Evolutionary conservation across 192 early-diverging fungal genomes (phyloP), one percentile per base, ranked within the genome.

Genomic region (Lunasporangiospora selenospora): DNA sequence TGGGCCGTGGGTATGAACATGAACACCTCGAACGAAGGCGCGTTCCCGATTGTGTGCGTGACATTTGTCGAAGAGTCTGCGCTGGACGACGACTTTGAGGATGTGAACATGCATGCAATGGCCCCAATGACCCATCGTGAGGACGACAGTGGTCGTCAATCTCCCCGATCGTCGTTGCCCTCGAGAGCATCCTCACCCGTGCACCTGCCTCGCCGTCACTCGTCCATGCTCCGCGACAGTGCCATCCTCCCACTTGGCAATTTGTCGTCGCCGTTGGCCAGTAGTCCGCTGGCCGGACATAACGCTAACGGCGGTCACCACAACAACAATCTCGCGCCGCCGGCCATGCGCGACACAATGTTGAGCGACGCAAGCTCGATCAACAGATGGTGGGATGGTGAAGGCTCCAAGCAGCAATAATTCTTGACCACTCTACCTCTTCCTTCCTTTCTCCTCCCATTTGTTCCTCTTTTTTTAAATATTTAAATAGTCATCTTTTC

Each of bases 1-100:
- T 96, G 94, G 94, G 93, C 90, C 19, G 80, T 94, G 4, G 94
- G 94, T 33, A 77, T 86, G 53, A 95, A 94, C 77, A 65, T 87
- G 58, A 84, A 79, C 37, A 89, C 91, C 6, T 81, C 84, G 0
- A 39, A 77, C 42, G 85, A 88, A 55, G 94, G 94, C 26, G 91
- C 90, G 0, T 96, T 96, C 85, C 94, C 94, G 19, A 56, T 92
- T 6, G 90, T 91, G 29, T 96, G 94, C 58, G 82, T 95, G 6
- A 58, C 58, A 49, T 73, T 73, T 58, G 69, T 73, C 49, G 69
- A 73, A 29, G 69, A 73, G 38, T 6, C 39, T 21, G 48, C 69
- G 2, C 26, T 73, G 40, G 60, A 73, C 29, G 69, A 73, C 33
- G 69, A 63, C 27, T 73, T 73, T 44, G 69, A 73, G 49, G 69